Conservation (phyloP, 116 monocot genomes). For the Trichopus zeylanicus region DNA sequence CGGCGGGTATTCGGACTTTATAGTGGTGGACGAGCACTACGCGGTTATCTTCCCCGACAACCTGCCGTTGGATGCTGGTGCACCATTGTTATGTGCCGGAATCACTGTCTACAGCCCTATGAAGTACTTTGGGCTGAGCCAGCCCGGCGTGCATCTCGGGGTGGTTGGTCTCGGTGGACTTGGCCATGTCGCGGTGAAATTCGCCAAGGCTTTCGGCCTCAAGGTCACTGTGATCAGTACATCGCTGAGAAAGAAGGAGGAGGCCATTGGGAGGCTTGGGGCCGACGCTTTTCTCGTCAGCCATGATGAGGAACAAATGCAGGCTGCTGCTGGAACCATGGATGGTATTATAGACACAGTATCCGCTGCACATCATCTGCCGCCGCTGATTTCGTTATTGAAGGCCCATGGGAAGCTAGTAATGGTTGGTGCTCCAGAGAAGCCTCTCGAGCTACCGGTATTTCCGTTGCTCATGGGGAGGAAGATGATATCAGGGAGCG, state of each 20-base stretch:
- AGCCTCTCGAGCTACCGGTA: neutral
- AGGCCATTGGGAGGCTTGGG: neutral
- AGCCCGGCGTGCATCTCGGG: conserved; percentile 22
- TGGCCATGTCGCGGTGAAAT: conserved; percentile 34
- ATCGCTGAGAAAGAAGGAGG: neutral
- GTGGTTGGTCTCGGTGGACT: conserved; percentile 35
- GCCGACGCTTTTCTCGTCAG: neutral
- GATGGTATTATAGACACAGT: conserved; percentile 3
- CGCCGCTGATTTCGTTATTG: neutral
- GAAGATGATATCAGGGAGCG: conserved; percentile 5
- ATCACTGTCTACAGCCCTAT: conserved; percentile 36
- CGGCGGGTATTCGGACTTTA: conserved; percentile 20
- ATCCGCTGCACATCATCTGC: neutral
- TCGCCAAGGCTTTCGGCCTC: conserved; percentile 15
- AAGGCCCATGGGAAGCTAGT: conserved; percentile 1
- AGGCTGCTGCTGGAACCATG: neutral
- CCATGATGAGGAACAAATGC: neutral
- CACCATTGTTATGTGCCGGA: conserved; percentile 31
- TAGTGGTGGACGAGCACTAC: conserved; percentile 18
- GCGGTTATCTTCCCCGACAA: conserved; percentile 22
- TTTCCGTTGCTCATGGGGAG: conserved; percentile 3
- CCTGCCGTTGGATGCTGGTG: conserved; percentile 19
- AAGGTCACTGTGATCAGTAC: conserved; percentile 5
- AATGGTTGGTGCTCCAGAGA: neutral
- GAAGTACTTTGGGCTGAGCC: conserved; percentile 17